Evolutionary conservation across 768 basidiomycete genomes (phyloP).

Genomic region (Boletellus emodensis): DNA sequence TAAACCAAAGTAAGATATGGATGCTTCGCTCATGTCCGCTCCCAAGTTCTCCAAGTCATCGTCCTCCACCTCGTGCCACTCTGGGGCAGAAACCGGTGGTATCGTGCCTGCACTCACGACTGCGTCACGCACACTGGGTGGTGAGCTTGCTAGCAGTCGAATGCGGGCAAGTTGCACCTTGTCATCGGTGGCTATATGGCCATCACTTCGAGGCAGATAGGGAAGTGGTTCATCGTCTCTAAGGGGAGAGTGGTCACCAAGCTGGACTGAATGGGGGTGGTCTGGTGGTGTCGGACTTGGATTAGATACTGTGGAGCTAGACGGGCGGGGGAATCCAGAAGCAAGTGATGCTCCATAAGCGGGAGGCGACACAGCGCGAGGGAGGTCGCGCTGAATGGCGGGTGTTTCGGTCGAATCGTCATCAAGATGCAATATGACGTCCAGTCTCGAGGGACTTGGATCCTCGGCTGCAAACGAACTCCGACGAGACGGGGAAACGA

Average conservation of each 20-base stretch:
- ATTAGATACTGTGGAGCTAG: slow-evolving; percentile 5
- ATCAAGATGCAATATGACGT: not conserved
- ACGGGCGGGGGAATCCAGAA: slow-evolving; percentile 5
- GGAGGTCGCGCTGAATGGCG: slow-evolving; percentile 7
- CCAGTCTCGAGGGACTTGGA: slow-evolving; percentile 5
- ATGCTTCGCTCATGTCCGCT: slow-evolving; percentile 4
- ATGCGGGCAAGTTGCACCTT: slow-evolving; percentile 55
- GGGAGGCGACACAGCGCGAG: slow-evolving; percentile 34
- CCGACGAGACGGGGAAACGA: slow-evolving; percentile 17
- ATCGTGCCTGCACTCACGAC: slow-evolving; percentile 10
- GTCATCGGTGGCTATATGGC: slow-evolving; percentile 67
- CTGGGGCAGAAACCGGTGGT: slow-evolving; percentile 43
- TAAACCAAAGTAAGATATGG: slow-evolving; percentile 8
- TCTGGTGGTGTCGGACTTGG: slow-evolving; percentile 8
- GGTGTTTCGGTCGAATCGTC: slow-evolving; percentile 1
- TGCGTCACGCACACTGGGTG: slow-evolving; percentile 31
- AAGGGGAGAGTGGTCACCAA: not conserved
- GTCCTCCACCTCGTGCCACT: slow-evolving; percentile 50
- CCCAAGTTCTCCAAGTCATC: slow-evolving; percentile 30
- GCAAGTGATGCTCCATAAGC: slow-evolving; percentile 41
- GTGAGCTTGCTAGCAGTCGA: slow-evolving; percentile 49
- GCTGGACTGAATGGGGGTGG: slow-evolving; percentile 4
- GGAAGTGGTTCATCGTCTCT: slow-evolving; percentile 20
- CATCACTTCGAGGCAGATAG: slow-evolving; percentile 35
- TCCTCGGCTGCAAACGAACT: slow-evolving; percentile 24